Evolutionary conservation across 495 filamentous ascomycete genomes (phyloP).

Genomic region (Clavariopsis aquatica): DNA sequence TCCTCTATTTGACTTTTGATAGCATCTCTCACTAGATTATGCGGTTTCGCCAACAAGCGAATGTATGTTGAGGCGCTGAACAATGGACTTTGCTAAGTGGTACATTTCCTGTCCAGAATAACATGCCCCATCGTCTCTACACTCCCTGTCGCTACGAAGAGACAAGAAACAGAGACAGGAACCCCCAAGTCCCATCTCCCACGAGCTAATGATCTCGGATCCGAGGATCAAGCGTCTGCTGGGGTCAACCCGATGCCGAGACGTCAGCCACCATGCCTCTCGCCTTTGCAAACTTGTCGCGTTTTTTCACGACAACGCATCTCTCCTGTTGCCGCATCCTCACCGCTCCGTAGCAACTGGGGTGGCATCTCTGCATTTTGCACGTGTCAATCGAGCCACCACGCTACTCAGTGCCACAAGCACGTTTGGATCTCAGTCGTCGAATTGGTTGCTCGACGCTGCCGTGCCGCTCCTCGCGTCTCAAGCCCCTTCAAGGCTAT

Average conservation of each 20-base stretch:
- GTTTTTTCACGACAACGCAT: no score
- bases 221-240: no score
- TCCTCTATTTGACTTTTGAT: conserved; percentile 1
- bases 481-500: no score
- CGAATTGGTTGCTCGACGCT: no score
- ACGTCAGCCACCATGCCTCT: no score
- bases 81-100: conserved; percentile 7
- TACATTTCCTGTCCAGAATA: conserved; percentile 24
- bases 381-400: neutral
- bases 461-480: no score
- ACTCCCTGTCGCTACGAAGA: no score
- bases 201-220: no score
- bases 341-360: neutral
- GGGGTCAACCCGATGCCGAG: neutral
- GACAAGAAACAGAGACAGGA: no score
- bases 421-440: neutral
- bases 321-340: no score
- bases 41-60: conserved; percentile 32
- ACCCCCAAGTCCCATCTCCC: no score
- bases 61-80: conserved; percentile 20
- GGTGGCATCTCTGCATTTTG: neutral
- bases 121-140: conserved; percentile 35
- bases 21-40: conserved; percentile 2
- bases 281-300: no score
- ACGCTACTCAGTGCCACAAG: neutral